Conservation (phyloP, 441 rosid genomes). For the Eugenia klotzschiana region DNA sequence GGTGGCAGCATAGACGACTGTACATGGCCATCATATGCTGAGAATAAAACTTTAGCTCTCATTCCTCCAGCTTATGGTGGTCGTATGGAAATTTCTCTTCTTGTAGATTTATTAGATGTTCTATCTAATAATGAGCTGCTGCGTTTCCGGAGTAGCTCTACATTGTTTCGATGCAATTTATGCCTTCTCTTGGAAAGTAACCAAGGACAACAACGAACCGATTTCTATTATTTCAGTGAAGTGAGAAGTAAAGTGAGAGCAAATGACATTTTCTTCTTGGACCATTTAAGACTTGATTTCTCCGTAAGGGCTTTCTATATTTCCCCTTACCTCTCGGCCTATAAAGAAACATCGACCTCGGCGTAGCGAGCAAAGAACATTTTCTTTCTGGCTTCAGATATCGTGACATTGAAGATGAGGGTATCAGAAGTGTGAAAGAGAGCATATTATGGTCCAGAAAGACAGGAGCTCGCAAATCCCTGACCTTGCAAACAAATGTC, state of each 20-base stretch:
- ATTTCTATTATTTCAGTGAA: background rate
- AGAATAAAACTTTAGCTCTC: background rate
- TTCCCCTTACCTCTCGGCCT: background rate
- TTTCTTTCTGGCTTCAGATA: background rate
- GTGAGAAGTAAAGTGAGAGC: background rate
- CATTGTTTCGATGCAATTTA: background rate
- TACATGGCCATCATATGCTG: background rate
- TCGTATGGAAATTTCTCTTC: background rate
- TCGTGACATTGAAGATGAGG: background rate
- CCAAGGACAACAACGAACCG: background rate
- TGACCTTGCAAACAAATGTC: background rate
- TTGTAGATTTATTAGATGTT: background rate
- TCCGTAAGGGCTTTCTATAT: background rate
- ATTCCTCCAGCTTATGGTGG: background rate
- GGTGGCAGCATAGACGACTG: fast-evolving
- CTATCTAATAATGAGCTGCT: background rate
- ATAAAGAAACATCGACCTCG: background rate
- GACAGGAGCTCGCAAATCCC: background rate
- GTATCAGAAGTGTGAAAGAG: background rate
- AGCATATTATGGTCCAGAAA: background rate
- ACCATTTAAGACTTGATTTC: background rate
- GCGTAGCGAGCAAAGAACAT: background rate
- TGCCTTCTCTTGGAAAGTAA: background rate
- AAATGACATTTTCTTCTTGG: background rate
- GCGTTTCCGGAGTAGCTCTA: background rate